phyloP scores from a whole-genome alignment of 257 asterid species.

The Cordia subcordata region DNA sequence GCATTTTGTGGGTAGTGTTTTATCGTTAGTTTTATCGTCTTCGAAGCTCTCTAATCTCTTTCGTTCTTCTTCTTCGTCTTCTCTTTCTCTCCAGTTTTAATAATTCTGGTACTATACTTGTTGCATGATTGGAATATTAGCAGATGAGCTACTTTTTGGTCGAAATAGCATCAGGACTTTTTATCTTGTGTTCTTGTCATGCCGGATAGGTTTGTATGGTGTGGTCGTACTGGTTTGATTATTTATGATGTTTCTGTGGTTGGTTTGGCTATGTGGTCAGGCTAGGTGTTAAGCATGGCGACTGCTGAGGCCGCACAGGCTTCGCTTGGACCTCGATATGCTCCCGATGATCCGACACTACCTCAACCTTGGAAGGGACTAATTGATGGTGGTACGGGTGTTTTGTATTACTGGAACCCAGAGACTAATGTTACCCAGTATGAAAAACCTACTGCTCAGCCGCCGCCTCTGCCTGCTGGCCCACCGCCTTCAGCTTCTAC shows the following conservation, averaged over 20 bases:
- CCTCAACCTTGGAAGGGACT: conserved; percentile 97
- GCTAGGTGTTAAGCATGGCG: conserved; percentile 38
- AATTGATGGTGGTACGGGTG: conserved; percentile 72
- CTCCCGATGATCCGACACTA: conserved; percentile 84
- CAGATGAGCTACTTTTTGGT: neutral
- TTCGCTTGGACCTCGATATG: conserved; percentile 71
- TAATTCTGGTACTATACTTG: too few relatives aligned
- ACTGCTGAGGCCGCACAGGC: conserved; percentile 62
- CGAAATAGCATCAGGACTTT: neutral
- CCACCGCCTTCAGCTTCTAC: conserved; percentile 54
- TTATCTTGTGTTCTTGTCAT: too few relatives aligned
- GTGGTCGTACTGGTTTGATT: neutral
- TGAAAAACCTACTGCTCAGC: conserved; percentile 58
- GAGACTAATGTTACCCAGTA: conserved; percentile 87
- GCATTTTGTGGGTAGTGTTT: neutral
- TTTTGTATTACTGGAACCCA: conserved; percentile 83
- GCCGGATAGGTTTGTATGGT: neutral
- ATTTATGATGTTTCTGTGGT: neutral
- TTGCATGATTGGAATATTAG: neutral
- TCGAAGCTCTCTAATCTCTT: too few relatives aligned
- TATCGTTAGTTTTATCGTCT: neutral
- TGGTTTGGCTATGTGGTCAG: neutral
- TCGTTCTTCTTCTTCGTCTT: too few relatives aligned
- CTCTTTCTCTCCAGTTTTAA: too few relatives aligned
- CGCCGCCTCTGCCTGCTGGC: conserved; percentile 71